Conservation (phyloP, 2,329 filamentous ascomycete genomes). For the Colletotrichum sp. region DNA sequence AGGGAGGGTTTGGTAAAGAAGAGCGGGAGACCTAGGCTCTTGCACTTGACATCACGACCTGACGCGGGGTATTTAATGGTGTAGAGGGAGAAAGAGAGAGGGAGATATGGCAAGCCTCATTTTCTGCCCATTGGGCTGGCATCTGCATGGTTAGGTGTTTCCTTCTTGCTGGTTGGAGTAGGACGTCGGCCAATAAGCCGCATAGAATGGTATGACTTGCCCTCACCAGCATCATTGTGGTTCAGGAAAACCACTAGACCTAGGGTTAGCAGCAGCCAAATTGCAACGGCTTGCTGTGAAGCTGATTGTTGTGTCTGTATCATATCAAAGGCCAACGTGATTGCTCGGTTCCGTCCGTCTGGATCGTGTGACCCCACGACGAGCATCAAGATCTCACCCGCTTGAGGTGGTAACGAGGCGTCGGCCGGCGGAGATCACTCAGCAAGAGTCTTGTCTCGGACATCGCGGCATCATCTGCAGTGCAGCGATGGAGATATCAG, state of each 20-base stretch:
- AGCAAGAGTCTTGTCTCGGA: neutral
- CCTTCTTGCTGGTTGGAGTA: neutral
- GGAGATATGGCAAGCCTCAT: slow-evolving; percentile 7
- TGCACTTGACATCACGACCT: neutral
- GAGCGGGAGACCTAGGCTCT: neutral
- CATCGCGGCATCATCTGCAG: neutral
- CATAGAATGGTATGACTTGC: neutral
- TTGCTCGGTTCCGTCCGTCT: neutral
- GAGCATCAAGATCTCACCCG: neutral
- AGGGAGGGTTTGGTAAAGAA: neutral
- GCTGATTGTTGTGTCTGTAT: neutral
- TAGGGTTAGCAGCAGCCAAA: neutral
- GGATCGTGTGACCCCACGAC: neutral
- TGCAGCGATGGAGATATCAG: neutral
- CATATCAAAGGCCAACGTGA: neutral
- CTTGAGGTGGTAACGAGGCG: neutral
- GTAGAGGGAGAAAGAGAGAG: neutral
- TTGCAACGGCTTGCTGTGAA: neutral
- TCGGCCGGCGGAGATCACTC: neutral
- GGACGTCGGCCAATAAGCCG: slow-evolving; percentile 1
- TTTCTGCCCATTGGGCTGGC: neutral
- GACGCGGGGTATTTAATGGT: slow-evolving; percentile 11
- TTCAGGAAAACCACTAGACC: neutral
- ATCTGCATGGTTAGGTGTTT: neutral
- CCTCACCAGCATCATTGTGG: neutral